Base-by-base conservation (phyloP, 306 rosid species). In the Malus orientalis region DNA sequence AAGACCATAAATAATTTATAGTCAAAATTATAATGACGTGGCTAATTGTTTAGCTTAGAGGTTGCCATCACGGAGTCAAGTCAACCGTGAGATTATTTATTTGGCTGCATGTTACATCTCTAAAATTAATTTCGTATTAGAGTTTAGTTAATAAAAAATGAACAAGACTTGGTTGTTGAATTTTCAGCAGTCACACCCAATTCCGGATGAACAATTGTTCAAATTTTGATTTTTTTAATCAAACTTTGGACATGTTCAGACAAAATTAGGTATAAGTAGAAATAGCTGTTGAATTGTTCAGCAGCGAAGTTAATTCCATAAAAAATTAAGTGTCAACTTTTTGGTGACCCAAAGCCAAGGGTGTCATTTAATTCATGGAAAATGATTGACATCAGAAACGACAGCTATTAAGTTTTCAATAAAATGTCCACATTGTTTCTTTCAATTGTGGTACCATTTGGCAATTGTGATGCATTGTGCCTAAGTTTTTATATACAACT, bases 321-420 rank as follows among this genome's bases (percentile, higher is more conserved):
- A 27, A 5, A 11, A 14, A 18, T 25, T 65, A 53, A 22, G 69
- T 38, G 77, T 65, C 74, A 70, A 75, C 57, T 23, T 73, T 29
- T 44, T 12, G 45, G 58, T 54, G 70, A 32, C 64, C 47, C 60
- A 12, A 25, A 15, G 55, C 55, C 8, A 16, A 51, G 8, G 49
- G 71, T 74, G 72, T 70, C 84, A 72, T 36, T 13, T 14, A 59
- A 51, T 51, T 60, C 59, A 65, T 74, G 55, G 81, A 81, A 66
- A 71, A 47, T n/a, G 81, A 71, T 70, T 33, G 70, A 9, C 22
- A 64, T 27, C 44, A 44, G 29, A 13, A 67, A 16, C 12, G 58
- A 74, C 55, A 60, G 75, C 29, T 25, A 22, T 53, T 61, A 9
- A 44, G 32, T 49, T 72, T 79, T 11, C 55, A 40, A 12, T 8